A percentile compares a stretch with the other conserved stretches of the same genome.
Conservation (phyloP, 352 stramenopile genomes). For the Globisporangium nunn region DNA sequence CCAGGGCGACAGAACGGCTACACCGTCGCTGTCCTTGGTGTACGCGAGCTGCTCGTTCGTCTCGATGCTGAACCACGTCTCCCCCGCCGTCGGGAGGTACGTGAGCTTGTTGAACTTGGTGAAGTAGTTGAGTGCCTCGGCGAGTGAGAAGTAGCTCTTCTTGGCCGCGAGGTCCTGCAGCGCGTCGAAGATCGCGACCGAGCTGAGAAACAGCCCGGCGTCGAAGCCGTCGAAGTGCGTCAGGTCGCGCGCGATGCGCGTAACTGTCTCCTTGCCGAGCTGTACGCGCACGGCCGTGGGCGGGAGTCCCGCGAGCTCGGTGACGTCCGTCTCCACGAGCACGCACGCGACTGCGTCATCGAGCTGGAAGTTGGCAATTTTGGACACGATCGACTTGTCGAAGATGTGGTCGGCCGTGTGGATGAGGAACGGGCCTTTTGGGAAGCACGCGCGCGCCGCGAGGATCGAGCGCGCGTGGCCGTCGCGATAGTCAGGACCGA, state of each 20-base stretch:
- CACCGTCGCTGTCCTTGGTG: constrained; percentile 48
- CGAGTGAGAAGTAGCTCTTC: constrained; percentile 79
- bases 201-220: constrained; percentile 70
- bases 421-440: constrained; percentile 63
- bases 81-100: constrained; percentile 51
- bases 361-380: constrained; percentile 65
- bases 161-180: constrained; percentile 81
- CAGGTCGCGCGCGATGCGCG: constrained; percentile 58
- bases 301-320: constrained; percentile 51
- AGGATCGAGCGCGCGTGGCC: constrained; percentile 70
- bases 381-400: constrained; percentile 60
- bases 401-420: constrained; percentile 84
- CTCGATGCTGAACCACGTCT: constrained; percentile 77
- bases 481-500: constrained; percentile 72
- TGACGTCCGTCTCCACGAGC: constrained; percentile 59
- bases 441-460: constrained; percentile 73
- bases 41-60: constrained; percentile 59
- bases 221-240: constrained; percentile 76
- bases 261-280: constrained; percentile 44
- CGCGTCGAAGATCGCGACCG: constrained; percentile 60
- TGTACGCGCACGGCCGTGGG: constrained; percentile 66
- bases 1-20: constrained; percentile 60
- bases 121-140: constrained; percentile 75
- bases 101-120: constrained; percentile 60
- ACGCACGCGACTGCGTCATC: constrained; percentile 69